Evolutionary conservation across 169 alveolate genomes (phyloP), one percentile per base, ranked within the genome.

Genomic region (Plasmodium blacklocki): DNA sequence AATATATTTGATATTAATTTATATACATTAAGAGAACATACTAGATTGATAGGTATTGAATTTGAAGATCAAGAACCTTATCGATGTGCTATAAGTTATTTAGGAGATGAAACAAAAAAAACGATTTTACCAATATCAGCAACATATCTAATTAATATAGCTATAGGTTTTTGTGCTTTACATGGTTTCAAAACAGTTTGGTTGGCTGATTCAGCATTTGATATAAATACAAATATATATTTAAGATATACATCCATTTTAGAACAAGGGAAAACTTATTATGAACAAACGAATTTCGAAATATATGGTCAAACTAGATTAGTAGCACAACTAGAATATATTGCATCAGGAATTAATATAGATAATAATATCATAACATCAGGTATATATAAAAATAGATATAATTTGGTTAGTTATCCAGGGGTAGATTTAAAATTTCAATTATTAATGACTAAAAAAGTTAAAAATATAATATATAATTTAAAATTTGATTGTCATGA

Each of bases 121-220:
- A 74, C 92, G 7, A n/a, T 45, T 56, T 67, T 92, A 21, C 72
- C 92, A 18, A 60, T 92, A 23, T 88, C 92, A 12, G 95, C 93
- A 70, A 52, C 73, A 56, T 50, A 14, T n/a, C 60, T 92, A 73
- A 54, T 92, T n/a, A 58, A 74, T 18, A 39, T 49, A 87, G 86
- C 93, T 58, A 60, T 87, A n/a, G 95, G 95, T n/a, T 92, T 66
- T 88, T 92, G 95, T 87, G 66, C 74, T 26, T 52, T 75, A 43
- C 87, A 92, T 88, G 95, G 95, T 32, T 92, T 92, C 72, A 88
- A 87, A 29, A 73, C 70, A 23, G 66, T 88, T 47, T 92, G 95
- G 95, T n/a, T 92, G n/a, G 92, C 93, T 45, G 95, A 92, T 74
- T 78, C 92, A 47, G 89, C 95, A 59, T 92, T 92, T 88, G 90